Base-by-base conservation (phyloP, 768 basidiomycete genomes). In the Suillus plorans region DNA sequence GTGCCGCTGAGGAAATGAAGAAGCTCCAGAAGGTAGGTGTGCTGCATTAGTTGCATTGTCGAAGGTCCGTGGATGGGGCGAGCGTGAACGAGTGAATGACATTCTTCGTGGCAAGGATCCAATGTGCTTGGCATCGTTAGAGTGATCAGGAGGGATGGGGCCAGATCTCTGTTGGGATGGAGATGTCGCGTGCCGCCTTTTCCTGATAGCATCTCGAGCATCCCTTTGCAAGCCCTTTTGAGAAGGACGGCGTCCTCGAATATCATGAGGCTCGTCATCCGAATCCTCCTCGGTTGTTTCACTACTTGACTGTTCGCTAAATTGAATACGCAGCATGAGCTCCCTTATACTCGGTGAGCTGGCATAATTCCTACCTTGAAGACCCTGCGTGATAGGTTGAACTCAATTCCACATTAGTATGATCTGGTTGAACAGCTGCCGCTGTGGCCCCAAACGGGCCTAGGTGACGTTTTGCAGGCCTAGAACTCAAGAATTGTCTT, bases 361-460 rank as follows among this genome's bases (percentile, higher is more conserved):
- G 8, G 10, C 58, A 61, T 22, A 65, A 42, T 28, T 18, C 84
- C 67, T 70, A 90, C 91, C 89, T 86, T 12, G 91, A 93, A 41
- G 91, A 91, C 53, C 92, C 92, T 36, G 89, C 92, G 64, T 92
- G 89, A 77, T 94, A 94, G 69, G 92, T 94, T 14, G 92, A 93
- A 71, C 91, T 94, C 88, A 92, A 86, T 69, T 88, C 92, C 69
- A 87, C 71, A 65, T 76, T 76, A 64, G 77, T 74, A 47, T 69
- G 67, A 36, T 73, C 66, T 28, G 72, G 75, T 3, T 65, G 73
- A 20, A 64, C 44, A 53, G 61, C 61, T 45, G 49, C 64, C 34
- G 65, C 66, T 50, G 69, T 55, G 18, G 31, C 62, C 36, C 69
- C 69, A 65, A 73, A 65, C 36, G 74, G 69, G 47, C 68, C 72